Percentiles rank a stretch among this genome's conserved stretches.
Conservation (phyloP, 129 eudicot species). For the Dittrichia graveolens region DNA sequence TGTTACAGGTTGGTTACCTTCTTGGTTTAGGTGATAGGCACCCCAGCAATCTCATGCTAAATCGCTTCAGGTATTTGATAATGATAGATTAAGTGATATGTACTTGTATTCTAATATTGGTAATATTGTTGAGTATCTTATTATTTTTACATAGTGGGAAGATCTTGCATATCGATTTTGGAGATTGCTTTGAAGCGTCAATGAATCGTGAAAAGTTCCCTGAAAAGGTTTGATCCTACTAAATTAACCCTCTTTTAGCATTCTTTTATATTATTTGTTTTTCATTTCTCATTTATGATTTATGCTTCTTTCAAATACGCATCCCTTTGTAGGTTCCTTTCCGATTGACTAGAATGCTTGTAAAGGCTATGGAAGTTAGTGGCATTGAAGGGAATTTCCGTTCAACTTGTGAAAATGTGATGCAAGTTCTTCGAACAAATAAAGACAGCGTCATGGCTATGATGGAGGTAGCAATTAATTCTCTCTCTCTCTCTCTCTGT, state of each 20-base stretch:
- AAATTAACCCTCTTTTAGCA: neutral
- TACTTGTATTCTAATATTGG: constrained; percentile 16
- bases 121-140: constrained; percentile 1
- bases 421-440: constrained; percentile 95
- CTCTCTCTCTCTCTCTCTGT: neutral
- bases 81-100: neutral
- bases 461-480: constrained; percentile 83
- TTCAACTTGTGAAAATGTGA: constrained; percentile 96
- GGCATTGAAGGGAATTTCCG: constrained; percentile 98
- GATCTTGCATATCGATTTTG: constrained; percentile 97
- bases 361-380: constrained; percentile 99
- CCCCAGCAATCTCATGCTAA: constrained; percentile 99
- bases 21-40: constrained; percentile 99
- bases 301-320: neutral
- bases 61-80: constrained; percentile 73
- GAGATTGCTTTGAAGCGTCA: constrained; percentile 99
- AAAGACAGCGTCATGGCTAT: constrained; percentile 99
- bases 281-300: neutral
- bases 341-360: constrained; percentile 99
- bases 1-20: constrained; percentile 88
- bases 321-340: constrained; percentile 76
- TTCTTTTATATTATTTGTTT: neutral
- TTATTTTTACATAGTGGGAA: constrained; percentile 66
- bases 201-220: constrained; percentile 99
- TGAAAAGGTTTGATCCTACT: constrained; percentile 63